These are phyloP conservation scores for Vigna nakashimae DNA, from an alignment of 306 rosid genomes.

Conservation along the genomic window DNA sequence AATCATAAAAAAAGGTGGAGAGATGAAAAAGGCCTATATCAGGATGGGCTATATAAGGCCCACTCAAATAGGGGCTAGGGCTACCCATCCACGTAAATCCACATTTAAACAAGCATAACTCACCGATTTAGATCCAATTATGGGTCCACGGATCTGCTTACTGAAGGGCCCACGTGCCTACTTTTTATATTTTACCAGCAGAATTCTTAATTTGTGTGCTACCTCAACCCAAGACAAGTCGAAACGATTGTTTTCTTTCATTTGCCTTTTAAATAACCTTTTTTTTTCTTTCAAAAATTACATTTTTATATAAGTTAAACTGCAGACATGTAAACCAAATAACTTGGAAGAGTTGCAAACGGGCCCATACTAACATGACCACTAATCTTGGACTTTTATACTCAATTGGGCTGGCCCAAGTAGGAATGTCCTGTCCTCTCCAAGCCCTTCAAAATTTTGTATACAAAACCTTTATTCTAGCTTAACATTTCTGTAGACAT, in stretches of 20 bases:
- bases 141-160: no score
- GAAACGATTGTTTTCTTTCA: background rate
- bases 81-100: no score
- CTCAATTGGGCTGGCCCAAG: background rate
- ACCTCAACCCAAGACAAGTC: background rate
- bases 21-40: background rate
- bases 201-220: background rate
- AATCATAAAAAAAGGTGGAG: background rate
- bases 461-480: background rate
- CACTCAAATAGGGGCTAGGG: background rate
- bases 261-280: no score
- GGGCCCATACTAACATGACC: background rate
- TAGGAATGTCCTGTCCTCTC: background rate
- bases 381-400: background rate
- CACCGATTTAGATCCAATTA: no score
- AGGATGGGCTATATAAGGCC: background rate
- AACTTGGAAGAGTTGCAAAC: background rate
- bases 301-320: background rate
- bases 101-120: no score
- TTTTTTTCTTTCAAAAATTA: background rate
- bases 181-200: background rate
- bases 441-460: background rate
- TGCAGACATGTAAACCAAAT: background rate
- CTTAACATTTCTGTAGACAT: no score
- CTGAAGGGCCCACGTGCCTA: no score